These are phyloP conservation scores for Xylariaceae sp. DNA, from an alignment of 2,329 filamentous ascomycete genomes.

Conservation along the genomic window DNA sequence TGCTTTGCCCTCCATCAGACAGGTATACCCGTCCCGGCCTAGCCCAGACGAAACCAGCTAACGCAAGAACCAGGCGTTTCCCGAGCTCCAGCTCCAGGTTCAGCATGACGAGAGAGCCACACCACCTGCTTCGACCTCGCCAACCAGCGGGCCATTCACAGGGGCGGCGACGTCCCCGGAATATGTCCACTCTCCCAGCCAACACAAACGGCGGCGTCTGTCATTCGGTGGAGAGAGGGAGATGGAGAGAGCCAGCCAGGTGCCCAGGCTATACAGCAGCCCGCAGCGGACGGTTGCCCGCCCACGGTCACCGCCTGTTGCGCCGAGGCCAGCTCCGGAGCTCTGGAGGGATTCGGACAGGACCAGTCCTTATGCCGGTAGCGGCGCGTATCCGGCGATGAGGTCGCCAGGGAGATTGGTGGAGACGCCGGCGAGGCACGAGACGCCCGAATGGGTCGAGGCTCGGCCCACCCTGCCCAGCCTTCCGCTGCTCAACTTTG, in stretches of 20 bases:
- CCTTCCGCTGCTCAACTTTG: conserved; percentile 32
- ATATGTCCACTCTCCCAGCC: conserved; percentile 41
- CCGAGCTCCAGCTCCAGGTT: conserved; percentile 33
- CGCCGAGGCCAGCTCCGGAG: conserved; percentile 22
- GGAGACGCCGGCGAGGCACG: conserved; percentile 23
- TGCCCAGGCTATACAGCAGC: conserved; percentile 39
- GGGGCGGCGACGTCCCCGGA: conserved; percentile 33
- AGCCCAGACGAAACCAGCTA: conserved; percentile 8
- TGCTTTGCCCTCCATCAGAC: conserved; percentile 44
- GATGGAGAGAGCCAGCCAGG: conserved; percentile 31
- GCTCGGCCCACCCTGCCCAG: conserved; percentile 32
- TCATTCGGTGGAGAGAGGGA: conserved; percentile 35
- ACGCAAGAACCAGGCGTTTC: conserved; percentile 31
- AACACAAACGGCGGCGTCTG: conserved; percentile 40
- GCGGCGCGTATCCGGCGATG: conserved; percentile 23
- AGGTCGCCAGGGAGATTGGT: too few species aligned
- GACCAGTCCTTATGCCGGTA: conserved; percentile 28
- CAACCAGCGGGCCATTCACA: conserved; percentile 20
- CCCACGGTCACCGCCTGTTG: conserved; percentile 29
- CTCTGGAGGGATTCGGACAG: conserved; percentile 28
- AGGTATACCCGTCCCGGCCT: conserved; percentile 29
- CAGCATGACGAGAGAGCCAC: conserved; percentile 24
- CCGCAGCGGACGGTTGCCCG: conserved; percentile 20
- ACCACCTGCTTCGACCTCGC: conserved; percentile 27
- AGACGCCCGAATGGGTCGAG: conserved; percentile 29